Base-by-base conservation (phyloP, 768 basidiomycete species). In the Podaxis mareebaensis region DNA sequence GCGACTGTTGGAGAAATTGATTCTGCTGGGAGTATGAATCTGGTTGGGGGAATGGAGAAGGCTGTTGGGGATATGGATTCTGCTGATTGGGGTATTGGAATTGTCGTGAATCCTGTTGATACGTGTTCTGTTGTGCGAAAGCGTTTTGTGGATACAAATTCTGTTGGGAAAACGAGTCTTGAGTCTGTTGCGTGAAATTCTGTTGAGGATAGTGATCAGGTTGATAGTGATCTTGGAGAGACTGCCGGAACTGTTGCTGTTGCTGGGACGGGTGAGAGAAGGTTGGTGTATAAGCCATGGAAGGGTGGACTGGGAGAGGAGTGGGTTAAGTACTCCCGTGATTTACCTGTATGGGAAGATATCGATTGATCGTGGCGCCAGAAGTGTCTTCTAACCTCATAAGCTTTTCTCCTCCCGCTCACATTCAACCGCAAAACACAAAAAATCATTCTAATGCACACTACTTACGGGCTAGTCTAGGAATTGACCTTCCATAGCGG, bases 401-500 rank as follows among this genome's bases (percentile, higher is more conserved):
- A 51, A 51, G 11, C 22, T 24, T 52, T 60, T 22, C 46, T 56
- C 38, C 44, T 61, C 51, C 36, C 60, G 28, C 17, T 40, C 52
- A 53, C 42, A 52, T 49, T 57, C 48, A 49, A 63, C 33, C 48
- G 42, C 44, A 57, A 48, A 52, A 48, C 36, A 57, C 33, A 56
- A 57, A 49, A 49, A 33, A 56, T n/a, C 61, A 63, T 52, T 49
- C 54, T 63, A 63, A 57, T 51, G 61, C 55, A 49, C 40, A 20
- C 55, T 63, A 57, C 55, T 63, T 56, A 57, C 61, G 15, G 44
- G 61, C 61, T 57, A 78, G 74, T 80, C 73, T 86, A 94, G 51
- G 91, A 89, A 74, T 87, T 93, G 51, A 93, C 92, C 70, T 85
- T 88, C 79, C 85, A 92, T 70, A 95, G 83, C 60, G 91, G 91